Percentiles rank a stretch among this genome's conserved stretches.
Conservation (phyloP, 139 green algal species). For the Chlamydomonas incerta region DNA sequence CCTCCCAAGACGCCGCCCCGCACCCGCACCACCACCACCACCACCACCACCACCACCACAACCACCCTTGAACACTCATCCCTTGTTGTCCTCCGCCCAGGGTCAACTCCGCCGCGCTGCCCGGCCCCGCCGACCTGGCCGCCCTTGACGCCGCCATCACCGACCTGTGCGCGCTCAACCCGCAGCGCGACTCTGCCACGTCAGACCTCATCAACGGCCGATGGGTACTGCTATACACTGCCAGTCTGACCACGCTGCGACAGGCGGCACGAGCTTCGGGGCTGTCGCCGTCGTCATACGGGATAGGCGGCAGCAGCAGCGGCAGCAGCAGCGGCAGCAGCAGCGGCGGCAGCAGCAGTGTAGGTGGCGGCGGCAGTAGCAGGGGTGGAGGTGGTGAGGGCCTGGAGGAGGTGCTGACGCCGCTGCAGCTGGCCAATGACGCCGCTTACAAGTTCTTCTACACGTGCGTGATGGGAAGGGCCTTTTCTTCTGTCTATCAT, state of each 20-base stretch:
- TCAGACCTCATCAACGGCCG: conserved; percentile 17
- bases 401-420: neutral
- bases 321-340: neutral
- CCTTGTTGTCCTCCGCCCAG: too few species aligned
- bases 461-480: conserved; percentile 22
- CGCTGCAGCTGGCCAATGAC: conserved; percentile 31
- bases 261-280: neutral
- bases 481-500: too few species aligned
- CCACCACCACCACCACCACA: too few species aligned
- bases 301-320: neutral
- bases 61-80: too few species aligned
- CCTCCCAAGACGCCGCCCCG: too few species aligned
- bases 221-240: conserved; percentile 37
- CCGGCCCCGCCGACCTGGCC: conserved; percentile 25
- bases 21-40: too few species aligned
- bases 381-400: neutral
- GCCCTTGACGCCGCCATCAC: neutral
- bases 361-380: neutral
- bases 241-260: neutral
- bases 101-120: conserved; percentile 23
- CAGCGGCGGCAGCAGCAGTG: neutral
- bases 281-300: neutral
- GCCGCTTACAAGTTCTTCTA: conserved; percentile 35
- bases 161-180: neutral
- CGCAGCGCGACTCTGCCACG: neutral